Evolutionary conservation across 2,329 filamentous ascomycete species (phyloP).

Genomic region (Diaporthe eres): DNA sequence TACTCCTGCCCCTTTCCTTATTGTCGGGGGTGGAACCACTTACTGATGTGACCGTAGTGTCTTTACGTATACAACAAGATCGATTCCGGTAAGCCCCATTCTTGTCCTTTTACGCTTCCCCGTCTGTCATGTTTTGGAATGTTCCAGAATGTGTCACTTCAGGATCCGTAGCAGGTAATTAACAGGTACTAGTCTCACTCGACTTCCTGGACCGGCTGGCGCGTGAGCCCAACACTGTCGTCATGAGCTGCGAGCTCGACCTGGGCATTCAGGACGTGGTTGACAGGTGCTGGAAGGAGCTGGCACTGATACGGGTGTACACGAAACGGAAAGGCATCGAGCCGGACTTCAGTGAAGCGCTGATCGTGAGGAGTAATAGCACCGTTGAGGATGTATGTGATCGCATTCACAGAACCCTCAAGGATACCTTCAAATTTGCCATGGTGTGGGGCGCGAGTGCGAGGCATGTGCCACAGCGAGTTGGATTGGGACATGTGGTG

Average conservation of each 20-base stretch:
- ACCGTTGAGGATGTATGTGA: conserved; percentile 98
- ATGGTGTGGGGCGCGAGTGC: conserved; percentile 98
- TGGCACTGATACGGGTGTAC: conserved; percentile 91
- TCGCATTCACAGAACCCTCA: conserved; percentile 90
- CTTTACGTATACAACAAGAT: conserved; percentile 99
- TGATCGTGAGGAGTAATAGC: conserved; percentile 91
- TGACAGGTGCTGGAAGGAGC: conserved; percentile 94
- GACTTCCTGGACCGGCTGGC: conserved; percentile 94
- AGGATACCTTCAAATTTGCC: conserved; percentile 99
- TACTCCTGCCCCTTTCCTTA: background rate
- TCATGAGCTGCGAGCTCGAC: conserved; percentile 98
- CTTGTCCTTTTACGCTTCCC: no score
- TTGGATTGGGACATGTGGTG: conserved; percentile 87
- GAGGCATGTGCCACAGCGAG: conserved; percentile 92
- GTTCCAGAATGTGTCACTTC: no score
- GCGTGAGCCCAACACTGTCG: conserved; percentile 91
- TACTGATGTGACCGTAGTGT: conserved; percentile 57
- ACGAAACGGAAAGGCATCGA: conserved; percentile 96
- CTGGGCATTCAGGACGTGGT: conserved; percentile 94
- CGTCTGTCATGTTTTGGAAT: no score
- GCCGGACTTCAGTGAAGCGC: conserved; percentile 88
- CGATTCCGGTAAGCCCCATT: conserved; percentile 68
- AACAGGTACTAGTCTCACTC: conserved; percentile 73
- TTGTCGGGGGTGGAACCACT: background rate
- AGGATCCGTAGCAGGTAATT: no score